phyloP scores from a whole-genome alignment of 345 rosid species.

The Eucalyptus curtisii region DNA sequence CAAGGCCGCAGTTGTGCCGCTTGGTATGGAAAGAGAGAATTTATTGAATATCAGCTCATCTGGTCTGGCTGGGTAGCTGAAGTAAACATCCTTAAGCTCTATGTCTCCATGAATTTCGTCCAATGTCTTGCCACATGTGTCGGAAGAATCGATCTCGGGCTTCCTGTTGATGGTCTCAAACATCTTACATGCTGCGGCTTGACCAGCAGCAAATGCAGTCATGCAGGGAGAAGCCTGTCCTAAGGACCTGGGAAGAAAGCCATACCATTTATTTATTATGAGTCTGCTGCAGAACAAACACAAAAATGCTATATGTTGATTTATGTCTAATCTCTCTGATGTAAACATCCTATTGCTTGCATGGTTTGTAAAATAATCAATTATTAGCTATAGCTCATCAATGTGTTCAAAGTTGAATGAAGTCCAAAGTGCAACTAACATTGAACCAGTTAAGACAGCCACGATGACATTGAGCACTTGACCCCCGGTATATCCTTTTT shows the following conservation, averaged over 20 bases:
- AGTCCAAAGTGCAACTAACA: slow-evolving; percentile 8
- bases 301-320: neutral
- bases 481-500: slow-evolving; percentile 29
- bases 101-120: slow-evolving; percentile 19
- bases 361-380: neutral
- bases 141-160: slow-evolving; percentile 17
- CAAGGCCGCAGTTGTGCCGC: slow-evolving; percentile 17
- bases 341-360: neutral
- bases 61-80: slow-evolving; percentile 29
- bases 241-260: slow-evolving; percentile 15
- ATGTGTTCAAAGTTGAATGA: neutral
- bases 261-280: neutral
- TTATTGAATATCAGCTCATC: slow-evolving; percentile 16
- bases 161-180: slow-evolving; percentile 22
- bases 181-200: slow-evolving; percentile 24
- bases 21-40: slow-evolving; percentile 13
- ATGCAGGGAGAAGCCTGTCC: slow-evolving; percentile 31
- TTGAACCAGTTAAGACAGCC: slow-evolving; percentile 26
- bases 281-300: neutral
- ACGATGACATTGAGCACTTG: slow-evolving; percentile 18
- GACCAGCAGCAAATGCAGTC: slow-evolving; percentile 23
- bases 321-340: neutral
- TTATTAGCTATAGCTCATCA: neutral
- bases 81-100: slow-evolving; percentile 13
- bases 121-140: slow-evolving; percentile 5